Evolutionary conservation across 2,329 filamentous ascomycete species (phyloP).

Genomic region (Fusarium poae): DNA sequence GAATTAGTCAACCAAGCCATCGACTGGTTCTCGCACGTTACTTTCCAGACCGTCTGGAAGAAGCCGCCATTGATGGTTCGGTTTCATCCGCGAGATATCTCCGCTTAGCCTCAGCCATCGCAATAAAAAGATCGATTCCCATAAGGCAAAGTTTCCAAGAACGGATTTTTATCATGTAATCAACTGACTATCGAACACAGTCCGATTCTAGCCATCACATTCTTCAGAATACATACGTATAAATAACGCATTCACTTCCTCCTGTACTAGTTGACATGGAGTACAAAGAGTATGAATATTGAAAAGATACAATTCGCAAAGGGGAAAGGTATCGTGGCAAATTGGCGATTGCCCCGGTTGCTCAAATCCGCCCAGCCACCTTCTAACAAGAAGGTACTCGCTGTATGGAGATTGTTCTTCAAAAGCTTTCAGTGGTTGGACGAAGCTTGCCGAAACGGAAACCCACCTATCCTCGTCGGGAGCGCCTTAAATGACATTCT

Average conservation of each 20-base stretch:
- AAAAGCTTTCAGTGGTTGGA: not conserved
- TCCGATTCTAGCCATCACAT: not conserved
- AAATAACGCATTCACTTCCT: not conserved
- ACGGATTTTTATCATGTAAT: not conserved
- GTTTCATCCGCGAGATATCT: conserved; percentile 4
- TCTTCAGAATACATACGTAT: not conserved
- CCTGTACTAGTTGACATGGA: not conserved
- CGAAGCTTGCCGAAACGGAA: not conserved
- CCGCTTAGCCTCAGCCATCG: too few species aligned
- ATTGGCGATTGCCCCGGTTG: not conserved
- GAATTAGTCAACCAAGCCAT: conserved; percentile 4
- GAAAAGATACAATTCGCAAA: not conserved
- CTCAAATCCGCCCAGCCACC: not conserved
- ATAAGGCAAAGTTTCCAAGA: not conserved
- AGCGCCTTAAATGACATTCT: not conserved
- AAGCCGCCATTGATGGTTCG: conserved; percentile 11
- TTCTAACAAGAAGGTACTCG: not conserved
- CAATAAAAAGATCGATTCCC: too few species aligned
- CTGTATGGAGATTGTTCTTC: not conserved
- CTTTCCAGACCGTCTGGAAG: not conserved
- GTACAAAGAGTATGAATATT: not conserved
- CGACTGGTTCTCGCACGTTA: conserved; percentile 1
- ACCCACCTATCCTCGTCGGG: not conserved
- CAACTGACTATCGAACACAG: not conserved
- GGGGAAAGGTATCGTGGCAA: not conserved